phyloP scores from a whole-genome alignment of 768 basidiomycete species.

The Boletus barrowsii region DNA sequence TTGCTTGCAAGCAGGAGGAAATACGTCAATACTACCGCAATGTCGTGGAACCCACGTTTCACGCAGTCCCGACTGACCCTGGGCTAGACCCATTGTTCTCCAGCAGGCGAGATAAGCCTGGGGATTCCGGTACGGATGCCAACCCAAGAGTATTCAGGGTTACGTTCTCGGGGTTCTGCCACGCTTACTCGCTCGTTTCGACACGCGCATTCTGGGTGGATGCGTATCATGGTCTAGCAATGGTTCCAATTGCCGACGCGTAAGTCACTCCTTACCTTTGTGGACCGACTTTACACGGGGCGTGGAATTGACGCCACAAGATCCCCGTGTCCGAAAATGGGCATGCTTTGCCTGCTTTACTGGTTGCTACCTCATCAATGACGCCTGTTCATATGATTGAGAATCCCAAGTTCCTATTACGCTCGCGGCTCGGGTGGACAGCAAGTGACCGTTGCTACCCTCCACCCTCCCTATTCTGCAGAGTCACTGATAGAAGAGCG shows the following conservation, averaged over 20 bases:
- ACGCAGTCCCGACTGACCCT: constrained; percentile 7
- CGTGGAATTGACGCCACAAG: constrained; percentile 18
- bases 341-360: neutral
- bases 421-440: constrained; percentile 4
- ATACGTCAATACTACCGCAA: constrained; percentile 32
- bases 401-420: constrained; percentile 17
- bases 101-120: neutral
- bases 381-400: constrained; percentile 18
- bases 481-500: constrained; percentile 3
- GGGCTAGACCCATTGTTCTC: constrained; percentile 1
- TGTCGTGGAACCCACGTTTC: constrained; percentile 31
- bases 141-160: constrained; percentile 5
- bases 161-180: constrained; percentile 32
- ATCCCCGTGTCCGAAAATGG: constrained; percentile 12
- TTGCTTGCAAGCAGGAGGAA: constrained; percentile 29
- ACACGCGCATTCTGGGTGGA: constrained; percentile 85
- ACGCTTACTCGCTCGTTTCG: constrained; percentile 60
- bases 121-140: neutral
- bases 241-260: constrained; percentile 86
- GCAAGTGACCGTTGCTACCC: constrained; percentile 22
- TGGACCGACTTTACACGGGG: constrained; percentile 4
- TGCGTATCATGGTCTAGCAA: constrained; percentile 71
- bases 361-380: constrained; percentile 11
- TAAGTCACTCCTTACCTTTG: constrained; percentile 36
- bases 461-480: constrained; percentile 9